Base-by-base conservation (phyloP, 2,329 filamentous ascomycete genomes). In the Botrytis fragariae region DNA sequence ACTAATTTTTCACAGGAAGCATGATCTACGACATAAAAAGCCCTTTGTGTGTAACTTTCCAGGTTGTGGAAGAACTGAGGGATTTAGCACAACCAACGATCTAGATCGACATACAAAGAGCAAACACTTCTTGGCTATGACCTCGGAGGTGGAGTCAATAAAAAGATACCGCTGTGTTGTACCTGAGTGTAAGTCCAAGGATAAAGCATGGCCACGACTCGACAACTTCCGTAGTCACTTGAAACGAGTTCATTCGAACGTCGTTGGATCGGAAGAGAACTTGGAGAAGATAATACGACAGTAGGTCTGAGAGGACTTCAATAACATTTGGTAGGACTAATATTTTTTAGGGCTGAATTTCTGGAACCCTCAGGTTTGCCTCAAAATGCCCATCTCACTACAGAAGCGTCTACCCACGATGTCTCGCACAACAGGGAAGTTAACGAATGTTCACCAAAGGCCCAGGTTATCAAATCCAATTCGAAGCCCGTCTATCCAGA, bases 201-300 rank as follows among this genome's bases (percentile, higher is more conserved):
- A 84, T 1, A 97, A 97, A 80, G 83, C 86, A 51, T 97, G 93
- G 93, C 91, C 92, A 0, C 88, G 95, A 35, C 85, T 91, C 69
- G 95, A 98, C 81, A 98, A 98, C 79, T 97, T 97, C 81, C 91
- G 91, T 74, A 89, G 91, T 51, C 95, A 98, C 80, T 86, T 97
- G 63, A 85, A 84, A 68, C 88, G 91, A 18, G 89, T 93, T 78
- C 94, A 97, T 80, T 75, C 76, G 0, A 80, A 81, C 4, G 42
- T 79, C 18, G 32, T 74, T 18, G 45, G 32, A 14, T 42, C 16
- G 1, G 80, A 85, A 7, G 82, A 85, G 59, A 80, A 86, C 73
- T 76, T 82, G 0, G 79, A 84, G 0, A 79, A 83, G 1, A 79
- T 89, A 10, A 82, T 89, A 68, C 44, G 81, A 76, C 82, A 78